A percentile compares a stretch with the other conserved stretches of the same genome.
phyloP scores from a whole-genome alignment of 257 asterid genomes.

The Capsicum pubescens region DNA sequence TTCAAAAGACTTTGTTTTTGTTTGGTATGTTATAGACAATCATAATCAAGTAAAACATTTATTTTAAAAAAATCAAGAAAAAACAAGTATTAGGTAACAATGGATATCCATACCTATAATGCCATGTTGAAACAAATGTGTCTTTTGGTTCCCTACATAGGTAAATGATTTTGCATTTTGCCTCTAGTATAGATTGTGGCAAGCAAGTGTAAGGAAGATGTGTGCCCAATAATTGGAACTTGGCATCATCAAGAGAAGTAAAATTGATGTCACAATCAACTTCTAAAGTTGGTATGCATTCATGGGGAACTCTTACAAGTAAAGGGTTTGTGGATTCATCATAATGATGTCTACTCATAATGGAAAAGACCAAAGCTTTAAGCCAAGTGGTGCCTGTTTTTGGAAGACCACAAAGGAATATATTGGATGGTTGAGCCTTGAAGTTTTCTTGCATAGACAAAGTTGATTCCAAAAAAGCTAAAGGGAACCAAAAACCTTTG shows the following conservation, averaged over 20 bases:
- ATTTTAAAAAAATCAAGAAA: no score
- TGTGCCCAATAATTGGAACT: slow-evolving; percentile 1
- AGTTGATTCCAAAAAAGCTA: background rate
- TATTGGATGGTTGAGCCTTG: background rate
- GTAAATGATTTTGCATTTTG: slow-evolving; percentile 13
- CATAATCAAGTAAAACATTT: no score
- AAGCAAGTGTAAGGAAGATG: slow-evolving; percentile 22
- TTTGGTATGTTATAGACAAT: no score
- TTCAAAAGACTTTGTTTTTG: no score
- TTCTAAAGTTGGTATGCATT: slow-evolving; percentile 17
- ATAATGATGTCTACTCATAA: background rate
- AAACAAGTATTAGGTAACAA: no score
- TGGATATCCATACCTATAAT: background rate
- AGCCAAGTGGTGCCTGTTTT: slow-evolving; percentile 32
- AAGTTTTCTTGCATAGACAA: background rate
- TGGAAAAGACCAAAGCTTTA: slow-evolving; percentile 19
- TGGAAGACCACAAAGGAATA: background rate
- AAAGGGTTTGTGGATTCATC: slow-evolving; percentile 20
- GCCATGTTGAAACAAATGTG: slow-evolving; percentile 16
- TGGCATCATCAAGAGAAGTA: background rate
- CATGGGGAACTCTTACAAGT: background rate
- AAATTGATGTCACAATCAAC: background rate
- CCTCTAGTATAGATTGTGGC: background rate
- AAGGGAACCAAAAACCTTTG: slow-evolving; percentile 29
- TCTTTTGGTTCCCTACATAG: slow-evolving; percentile 31